Base-by-base conservation (phyloP, 495 filamentous ascomycete species). In the Daldinia childiae region DNA sequence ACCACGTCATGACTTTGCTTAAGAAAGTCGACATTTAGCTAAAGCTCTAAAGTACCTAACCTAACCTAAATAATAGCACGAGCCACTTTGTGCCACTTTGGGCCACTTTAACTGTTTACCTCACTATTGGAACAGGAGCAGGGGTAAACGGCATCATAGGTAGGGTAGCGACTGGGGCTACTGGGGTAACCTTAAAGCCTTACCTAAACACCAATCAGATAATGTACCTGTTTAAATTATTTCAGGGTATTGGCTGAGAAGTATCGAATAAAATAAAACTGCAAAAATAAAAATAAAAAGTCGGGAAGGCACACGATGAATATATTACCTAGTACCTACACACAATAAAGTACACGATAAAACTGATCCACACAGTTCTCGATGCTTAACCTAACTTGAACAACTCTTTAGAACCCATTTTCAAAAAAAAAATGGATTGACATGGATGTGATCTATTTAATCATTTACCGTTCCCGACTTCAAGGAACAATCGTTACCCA, bases 1-100 rank as follows among this genome's bases (percentile, higher is more conserved):
- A 59, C 45, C 8, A 69, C 65, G 70, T 73, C 70, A 73, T 66
- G 65, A 69, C 65, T 64, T 64, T 66, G 38, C 15, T 63, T n/a
- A 39, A 41, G 50, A 12, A 27, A 52, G 48, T 52, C 14, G 24
- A 52, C 14, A 27, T 52, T 52, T 24, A 52, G 48, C 48, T 51
- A 21, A 21, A 48, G 41, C 41, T 48, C 34, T 3, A 36, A 36
- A 36, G n/a, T n/a, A n/a, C n/a, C n/a, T n/a, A n/a, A n/a, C n/a
- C n/a, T n/a, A n/a, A n/a, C n/a, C n/a, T n/a, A n/a, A n/a, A 2
- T 36, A 36, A 36, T 12, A 24, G 66, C 66, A 68, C 66, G 58
- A 58, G 51, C 66, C 66, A 69, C 27, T 41, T 14, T 58, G 51
- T 38, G 51, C 66, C 66, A 69, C 27, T 41, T 14, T 58, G 39